Evolutionary conservation across 345 rosid species (phyloP), one percentile per base, ranked within the genome.

Genomic region (Kandelia obovata): DNA sequence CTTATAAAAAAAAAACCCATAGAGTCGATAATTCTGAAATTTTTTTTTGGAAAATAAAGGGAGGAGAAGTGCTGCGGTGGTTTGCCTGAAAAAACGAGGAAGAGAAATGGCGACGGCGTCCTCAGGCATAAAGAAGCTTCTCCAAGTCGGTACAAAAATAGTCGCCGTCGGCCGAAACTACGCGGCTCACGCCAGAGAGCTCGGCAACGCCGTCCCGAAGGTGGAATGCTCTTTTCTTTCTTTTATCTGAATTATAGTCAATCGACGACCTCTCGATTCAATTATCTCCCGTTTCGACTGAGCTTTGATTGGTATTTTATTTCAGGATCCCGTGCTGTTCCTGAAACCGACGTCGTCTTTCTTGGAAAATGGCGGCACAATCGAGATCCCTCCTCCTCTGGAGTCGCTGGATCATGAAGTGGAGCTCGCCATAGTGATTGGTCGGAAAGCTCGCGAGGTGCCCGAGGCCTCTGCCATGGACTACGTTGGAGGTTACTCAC

Each of bases 131-230:
- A 87, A 84, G 46, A 88, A 80, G 58, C 81, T 92, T 25, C 85
- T 85, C 26, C 83, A 87, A 77, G 73, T 74, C 0, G 92, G 96
- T 31, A 89, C 93, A 10, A 92, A 95, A 75, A 91, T 89, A 85
- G 87, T 95, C 39, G 96, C 83, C 77, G 99, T 94, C 30, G 93
- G 96, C 60, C 97, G 96, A 10, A 92, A 94, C 85, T 94, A 94
- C 75, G 87, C 86, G n/a, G 92, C 99, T 1, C 99, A 87, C 72
- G 93, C 97, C 77, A 88, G 84, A 75, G 99, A 92, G 25, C 96
- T 95, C 43, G 97, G 96, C 74, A 88, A 88, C 83, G 83, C 97
- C 55, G 85, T 92, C 66, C 96, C 96, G 55, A 88, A 88, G 92
- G 97, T 71, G 31, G 16, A 11, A 0, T 13, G 6, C 2, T 1